Base-by-base conservation (phyloP, 2,329 filamentous ascomycete genomes). In the Fusarium albidum region DNA sequence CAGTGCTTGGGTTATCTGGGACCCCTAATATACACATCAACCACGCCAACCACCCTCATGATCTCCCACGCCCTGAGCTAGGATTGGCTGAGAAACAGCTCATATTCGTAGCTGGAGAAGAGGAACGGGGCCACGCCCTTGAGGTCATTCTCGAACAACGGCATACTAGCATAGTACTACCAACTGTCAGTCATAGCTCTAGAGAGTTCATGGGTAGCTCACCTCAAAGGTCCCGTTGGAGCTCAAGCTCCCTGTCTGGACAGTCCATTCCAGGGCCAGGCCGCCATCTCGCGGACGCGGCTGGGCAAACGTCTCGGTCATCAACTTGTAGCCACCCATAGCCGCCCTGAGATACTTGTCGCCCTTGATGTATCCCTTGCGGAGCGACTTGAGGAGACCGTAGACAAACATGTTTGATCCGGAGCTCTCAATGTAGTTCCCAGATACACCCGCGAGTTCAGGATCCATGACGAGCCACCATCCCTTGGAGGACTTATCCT, bases 241-340 rank as follows among this genome's bases (percentile, higher is more conserved):
- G 25, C 54, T 54, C 26, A 54, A 17, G 25, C 54, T 57, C 7
- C 54, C 54, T 6, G 54, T 57, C 17, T 57, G 54, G 13, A 54
- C 54, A 4, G 54, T 50, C 54, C 54, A 57, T 42, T 57, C 50
- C 44, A 38, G 51, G 70, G 6, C 63, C 55, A 39, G 82, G 58
- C 3, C 76, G 77, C 79, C 78, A 58, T 82, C 77, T 14, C 73
- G 70, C 31, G 76, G 74, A 17, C 75, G 55, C 3, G 48, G 70
- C 17, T 75, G 71, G 5, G 82, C 77, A 52, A 80, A 81, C 6
- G 74, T 57, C 5, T 33, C 29, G 11, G 50, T 55, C 57, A 60
- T 60, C 12, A 60, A 32, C 26, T 54, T 28, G 12, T 60, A 60
- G 3, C 57, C 57, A 25, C 49, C 48, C 14, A 60, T n/a, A 1